Base-by-base conservation (phyloP, 768 basidiomycete species). In the Chiua virens region DNA sequence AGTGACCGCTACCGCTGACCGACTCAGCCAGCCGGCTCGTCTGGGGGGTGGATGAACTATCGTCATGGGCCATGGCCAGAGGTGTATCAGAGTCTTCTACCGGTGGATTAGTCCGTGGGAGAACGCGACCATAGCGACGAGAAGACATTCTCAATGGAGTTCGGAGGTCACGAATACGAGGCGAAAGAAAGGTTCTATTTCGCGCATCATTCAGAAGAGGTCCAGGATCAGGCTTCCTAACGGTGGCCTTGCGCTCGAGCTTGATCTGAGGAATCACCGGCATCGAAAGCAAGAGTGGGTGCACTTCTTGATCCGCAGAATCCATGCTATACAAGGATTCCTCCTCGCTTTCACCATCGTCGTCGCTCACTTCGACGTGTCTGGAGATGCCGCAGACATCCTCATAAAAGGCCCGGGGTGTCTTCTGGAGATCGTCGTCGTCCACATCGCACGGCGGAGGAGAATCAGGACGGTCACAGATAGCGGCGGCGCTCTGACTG, bases 211-310 rank as follows among this genome's bases (percentile, higher is more conserved):
- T 42, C 10, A 25, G 42, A 2, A 17, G 28, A 22, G 30, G 47
- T 15, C 1, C 32, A 11, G 39, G 37, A 10, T 57, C 57, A 0
- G 42, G 37, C 17, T 56, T 44, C 51, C 51, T 62, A 15, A 65
- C 40, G 8, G 62, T 64, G 23, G 62, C 62, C 23, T 59, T 65
- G 41, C 63, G 62, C 22, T 66, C 55, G 3, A 66, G 61, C 23
- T 53, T 63, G 45, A 66, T 66, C 44, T 45, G 53, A 25, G 64
- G 64, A n/a, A 66, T 69, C 1, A 57, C 49, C 6, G 65, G 64
- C 48, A 64, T 68, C 5, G 66, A 64, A 42, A 66, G 56, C 42
- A 66, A 50, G 32, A 55, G 20, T 2, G 49, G 46, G 40, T 66
- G 61, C 2, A 47, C 49, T 6, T 64, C 61, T 20, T 60, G 55